Evolutionary conservation across 495 filamentous ascomycete genomes (phyloP).

Genomic region (Xylaria curta): DNA sequence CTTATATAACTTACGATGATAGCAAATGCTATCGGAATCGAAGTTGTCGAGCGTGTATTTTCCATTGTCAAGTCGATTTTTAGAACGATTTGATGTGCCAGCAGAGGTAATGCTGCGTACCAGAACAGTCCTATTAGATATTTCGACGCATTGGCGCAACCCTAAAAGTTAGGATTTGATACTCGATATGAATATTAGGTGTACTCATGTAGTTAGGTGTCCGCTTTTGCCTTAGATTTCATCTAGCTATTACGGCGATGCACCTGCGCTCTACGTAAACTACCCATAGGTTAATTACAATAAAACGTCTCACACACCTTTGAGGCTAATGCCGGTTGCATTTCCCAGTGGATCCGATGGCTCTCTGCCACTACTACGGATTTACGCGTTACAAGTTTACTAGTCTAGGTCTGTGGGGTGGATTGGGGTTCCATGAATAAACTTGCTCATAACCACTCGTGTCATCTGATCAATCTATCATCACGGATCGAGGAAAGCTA

Average conservation of each 20-base stretch:
- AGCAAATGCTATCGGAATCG: background rate
- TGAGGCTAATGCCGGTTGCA: background rate
- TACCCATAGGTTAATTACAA: background rate
- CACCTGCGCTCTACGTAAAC: background rate
- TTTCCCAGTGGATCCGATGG: background rate
- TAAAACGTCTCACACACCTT: background rate
- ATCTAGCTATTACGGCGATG: background rate
- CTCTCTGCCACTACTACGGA: background rate
- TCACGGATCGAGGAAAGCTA: background rate
- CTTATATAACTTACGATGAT: background rate
- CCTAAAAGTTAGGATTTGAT: background rate
- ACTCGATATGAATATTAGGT: background rate
- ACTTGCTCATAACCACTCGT: slow-evolving; percentile 5
- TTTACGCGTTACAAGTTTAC: background rate
- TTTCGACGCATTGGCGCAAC: background rate
- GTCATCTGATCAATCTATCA: background rate
- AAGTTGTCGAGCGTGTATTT: background rate
- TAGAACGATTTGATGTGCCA: background rate
- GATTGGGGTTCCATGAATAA: background rate
- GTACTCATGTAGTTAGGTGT: background rate
- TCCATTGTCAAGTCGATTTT: background rate
- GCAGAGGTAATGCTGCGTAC: background rate
- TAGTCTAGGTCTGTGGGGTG: background rate
- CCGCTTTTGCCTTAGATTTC: background rate
- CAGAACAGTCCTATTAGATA: background rate